Conservation (phyloP, 2,329 filamentous ascomycete species). For the Uncinocarpus reesii region DNA sequence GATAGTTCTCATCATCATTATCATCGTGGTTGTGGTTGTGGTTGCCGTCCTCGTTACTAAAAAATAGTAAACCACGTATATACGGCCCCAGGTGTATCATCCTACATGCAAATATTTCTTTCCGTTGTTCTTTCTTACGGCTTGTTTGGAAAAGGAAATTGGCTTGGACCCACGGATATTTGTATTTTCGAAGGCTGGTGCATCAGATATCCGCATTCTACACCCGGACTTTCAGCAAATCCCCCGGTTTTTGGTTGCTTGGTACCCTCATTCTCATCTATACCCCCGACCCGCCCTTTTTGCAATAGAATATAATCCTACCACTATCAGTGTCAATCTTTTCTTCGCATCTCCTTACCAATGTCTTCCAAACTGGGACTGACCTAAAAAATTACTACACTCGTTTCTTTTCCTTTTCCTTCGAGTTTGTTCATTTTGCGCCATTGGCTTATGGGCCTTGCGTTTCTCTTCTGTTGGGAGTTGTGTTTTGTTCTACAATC, state of each 20-base stretch:
- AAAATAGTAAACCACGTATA: neutral
- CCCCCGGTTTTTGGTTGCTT: neutral
- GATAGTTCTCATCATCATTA: conserved; percentile 45
- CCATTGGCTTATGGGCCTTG: neutral
- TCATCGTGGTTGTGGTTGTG: conserved; percentile 41
- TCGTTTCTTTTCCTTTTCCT: conserved; percentile 3
- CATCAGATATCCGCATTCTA: neutral
- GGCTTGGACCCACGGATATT: neutral
- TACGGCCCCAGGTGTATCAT: neutral
- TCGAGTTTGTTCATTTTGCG: neutral
- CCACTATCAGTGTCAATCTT: conserved; percentile 2
- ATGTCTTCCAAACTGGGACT: neutral
- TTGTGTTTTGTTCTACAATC: neutral
- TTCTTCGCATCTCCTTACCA: conserved; percentile 1
- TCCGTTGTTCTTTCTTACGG: neutral
- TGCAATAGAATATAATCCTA: conserved; percentile 6
- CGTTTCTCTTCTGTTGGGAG: neutral
- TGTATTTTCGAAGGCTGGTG: neutral
- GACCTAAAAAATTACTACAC: neutral
- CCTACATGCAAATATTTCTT: neutral
- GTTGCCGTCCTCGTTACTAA: conserved; percentile 38
- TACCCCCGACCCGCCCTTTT: conserved; percentile 1
- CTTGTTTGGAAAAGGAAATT: conserved; percentile 5
- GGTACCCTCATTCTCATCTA: neutral
- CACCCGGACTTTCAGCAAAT: neutral